These are phyloP conservation scores for Penicillium ochrochloron DNA, from an alignment of 495 filamentous ascomycete genomes.

Conservation along the genomic window DNA sequence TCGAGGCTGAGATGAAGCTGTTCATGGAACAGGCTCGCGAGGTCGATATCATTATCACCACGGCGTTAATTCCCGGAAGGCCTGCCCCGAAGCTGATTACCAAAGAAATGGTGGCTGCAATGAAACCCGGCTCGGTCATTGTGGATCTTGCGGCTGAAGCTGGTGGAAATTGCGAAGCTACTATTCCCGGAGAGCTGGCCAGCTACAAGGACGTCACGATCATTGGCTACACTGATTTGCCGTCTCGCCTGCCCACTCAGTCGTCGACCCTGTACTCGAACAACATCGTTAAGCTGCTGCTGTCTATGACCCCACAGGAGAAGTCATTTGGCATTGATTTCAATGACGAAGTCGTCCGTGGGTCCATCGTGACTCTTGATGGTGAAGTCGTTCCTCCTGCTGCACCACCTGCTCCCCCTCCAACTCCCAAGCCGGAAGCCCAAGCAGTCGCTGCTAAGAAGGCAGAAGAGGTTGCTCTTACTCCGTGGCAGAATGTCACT, in stretches of 20 bases:
- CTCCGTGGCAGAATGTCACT: constrained; percentile 75
- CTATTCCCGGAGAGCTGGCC: constrained; percentile 66
- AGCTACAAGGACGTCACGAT: constrained; percentile 76
- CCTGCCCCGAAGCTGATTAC: constrained; percentile 79
- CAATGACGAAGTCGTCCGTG: constrained; percentile 78
- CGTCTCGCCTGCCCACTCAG: constrained; percentile 78
- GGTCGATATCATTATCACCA: constrained; percentile 87
- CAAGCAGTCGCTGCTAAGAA: constrained; percentile 52
- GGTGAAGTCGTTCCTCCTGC: constrained; percentile 74
- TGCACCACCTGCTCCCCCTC: constrained; percentile 71
- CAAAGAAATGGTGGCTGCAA: constrained; percentile 73
- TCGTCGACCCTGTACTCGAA: constrained; percentile 84
- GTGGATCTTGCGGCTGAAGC: constrained; percentile 83
- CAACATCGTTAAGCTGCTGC: constrained; percentile 81
- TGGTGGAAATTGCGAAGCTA: constrained; percentile 80
- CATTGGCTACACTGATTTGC: constrained; percentile 84
- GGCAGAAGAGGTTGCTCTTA: constrained; percentile 63
- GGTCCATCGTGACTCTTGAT: constrained; percentile 75
- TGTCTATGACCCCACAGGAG: constrained; percentile 75
- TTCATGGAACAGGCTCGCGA: constrained; percentile 80
- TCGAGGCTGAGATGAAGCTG: constrained; percentile 84
- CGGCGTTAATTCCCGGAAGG: constrained; percentile 77
- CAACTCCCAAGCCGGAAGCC: constrained; percentile 58
- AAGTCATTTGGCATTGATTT: constrained; percentile 76
- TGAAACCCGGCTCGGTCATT: constrained; percentile 82